These are phyloP conservation scores for Lavandula angustifolia DNA, from an alignment of 257 asterid genomes.

Conservation along the genomic window DNA sequence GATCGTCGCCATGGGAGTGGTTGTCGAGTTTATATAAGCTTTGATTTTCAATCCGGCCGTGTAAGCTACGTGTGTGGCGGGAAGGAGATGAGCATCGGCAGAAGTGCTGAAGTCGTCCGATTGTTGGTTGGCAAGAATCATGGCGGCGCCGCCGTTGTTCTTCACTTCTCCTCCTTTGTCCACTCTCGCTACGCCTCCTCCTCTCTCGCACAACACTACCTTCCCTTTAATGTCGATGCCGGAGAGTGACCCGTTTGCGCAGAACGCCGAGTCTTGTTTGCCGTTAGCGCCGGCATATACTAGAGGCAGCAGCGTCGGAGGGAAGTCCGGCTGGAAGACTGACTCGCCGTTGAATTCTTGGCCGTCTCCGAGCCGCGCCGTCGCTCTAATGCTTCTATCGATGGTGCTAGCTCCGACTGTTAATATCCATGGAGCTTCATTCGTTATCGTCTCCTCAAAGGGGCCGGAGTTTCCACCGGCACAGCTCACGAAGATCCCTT, in stretches of 20 bases:
- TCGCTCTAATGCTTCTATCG: slow-evolving; percentile 20
- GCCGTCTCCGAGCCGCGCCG: slow-evolving; percentile 24
- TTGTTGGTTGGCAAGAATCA: slow-evolving; percentile 30
- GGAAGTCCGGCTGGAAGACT: background rate
- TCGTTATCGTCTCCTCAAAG: background rate
- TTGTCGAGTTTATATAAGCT: slow-evolving; percentile 34
- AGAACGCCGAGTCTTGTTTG: slow-evolving; percentile 24
- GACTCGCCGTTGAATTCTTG: background rate
- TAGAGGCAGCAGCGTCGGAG: slow-evolving; percentile 18
- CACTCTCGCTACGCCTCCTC: background rate
- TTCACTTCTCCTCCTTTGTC: slow-evolving; percentile 36
- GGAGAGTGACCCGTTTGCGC: slow-evolving; percentile 28
- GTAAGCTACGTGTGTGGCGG: slow-evolving; percentile 30
- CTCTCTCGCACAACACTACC: slow-evolving; percentile 37
- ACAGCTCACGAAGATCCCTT: slow-evolving; percentile 38
- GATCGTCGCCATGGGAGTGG: slow-evolving; percentile 30
- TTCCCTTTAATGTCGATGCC: slow-evolving; percentile 32
- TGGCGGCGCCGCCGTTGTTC: slow-evolving; percentile 35
- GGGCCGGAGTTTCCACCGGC: slow-evolving; percentile 42
- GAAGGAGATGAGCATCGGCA: slow-evolving; percentile 36
- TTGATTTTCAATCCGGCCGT: slow-evolving; percentile 26
- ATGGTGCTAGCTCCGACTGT: slow-evolving; percentile 36
- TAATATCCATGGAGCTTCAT: slow-evolving; percentile 40
- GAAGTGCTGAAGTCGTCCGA: slow-evolving; percentile 22
- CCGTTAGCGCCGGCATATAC: slow-evolving; percentile 33